phyloP scores from a whole-genome alignment of 371 early-diverging fungal genomes.

The Entomophthora muscae region DNA sequence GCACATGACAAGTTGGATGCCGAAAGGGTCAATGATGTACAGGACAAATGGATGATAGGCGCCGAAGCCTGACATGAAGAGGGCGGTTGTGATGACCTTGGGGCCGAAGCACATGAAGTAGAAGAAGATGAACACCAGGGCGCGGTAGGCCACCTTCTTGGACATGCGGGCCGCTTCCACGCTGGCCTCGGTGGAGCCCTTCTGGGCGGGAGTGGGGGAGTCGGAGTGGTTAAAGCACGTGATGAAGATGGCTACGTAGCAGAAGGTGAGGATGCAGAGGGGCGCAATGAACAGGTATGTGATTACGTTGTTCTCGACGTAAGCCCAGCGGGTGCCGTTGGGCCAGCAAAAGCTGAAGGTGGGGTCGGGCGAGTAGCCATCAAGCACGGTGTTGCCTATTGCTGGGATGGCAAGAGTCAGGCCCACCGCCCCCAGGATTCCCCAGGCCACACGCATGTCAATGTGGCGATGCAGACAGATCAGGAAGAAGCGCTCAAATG shows the following conservation, averaged over 20 bases:
- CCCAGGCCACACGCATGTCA: background rate
- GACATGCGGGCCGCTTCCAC: background rate
- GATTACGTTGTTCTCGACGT: background rate
- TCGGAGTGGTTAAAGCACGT: background rate
- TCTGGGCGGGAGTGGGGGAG: background rate
- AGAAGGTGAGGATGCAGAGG: background rate
- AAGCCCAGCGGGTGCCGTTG: background rate
- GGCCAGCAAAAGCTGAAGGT: constrained; percentile 4
- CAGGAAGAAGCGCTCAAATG: background rate
- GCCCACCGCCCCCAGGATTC: background rate
- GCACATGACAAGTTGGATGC: constrained; percentile 1
- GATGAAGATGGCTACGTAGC: background rate
- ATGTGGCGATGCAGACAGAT: background rate
- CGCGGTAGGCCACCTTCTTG: background rate
- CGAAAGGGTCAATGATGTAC: background rate
- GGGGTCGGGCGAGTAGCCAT: background rate
- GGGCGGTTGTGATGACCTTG: background rate
- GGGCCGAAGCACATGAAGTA: background rate
- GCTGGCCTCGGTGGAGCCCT: background rate
- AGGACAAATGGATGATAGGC: background rate
- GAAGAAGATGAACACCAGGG: background rate
- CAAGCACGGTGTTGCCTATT: background rate
- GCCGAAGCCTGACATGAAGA: background rate
- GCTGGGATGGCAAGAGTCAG: background rate
- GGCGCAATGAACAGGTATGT: background rate